These are phyloP conservation scores for Pseudocercospora fijiensis DNA, from an alignment of 2,329 filamentous ascomycete genomes.

Conservation along the genomic window DNA sequence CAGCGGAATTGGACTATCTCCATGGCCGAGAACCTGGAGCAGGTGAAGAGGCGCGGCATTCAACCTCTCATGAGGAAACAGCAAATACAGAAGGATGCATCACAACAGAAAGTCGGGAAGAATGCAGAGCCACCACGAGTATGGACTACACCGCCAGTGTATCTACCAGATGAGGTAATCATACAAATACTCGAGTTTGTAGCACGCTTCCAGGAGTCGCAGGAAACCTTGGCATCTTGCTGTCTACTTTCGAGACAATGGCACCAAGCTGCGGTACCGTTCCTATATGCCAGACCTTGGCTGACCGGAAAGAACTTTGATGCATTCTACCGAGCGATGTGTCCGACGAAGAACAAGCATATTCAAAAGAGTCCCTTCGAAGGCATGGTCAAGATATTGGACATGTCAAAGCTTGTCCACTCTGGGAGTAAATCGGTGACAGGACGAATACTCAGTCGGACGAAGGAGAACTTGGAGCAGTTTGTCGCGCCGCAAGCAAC, in stretches of 20 bases:
- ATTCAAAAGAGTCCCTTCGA: slow-evolving; percentile 51
- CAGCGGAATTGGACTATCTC: slow-evolving; percentile 39
- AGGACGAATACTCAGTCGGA: slow-evolving; percentile 55
- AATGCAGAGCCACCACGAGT: not conserved
- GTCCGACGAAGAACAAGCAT: slow-evolving; percentile 52
- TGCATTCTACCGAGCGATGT: slow-evolving; percentile 56
- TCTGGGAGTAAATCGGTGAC: slow-evolving; percentile 59
- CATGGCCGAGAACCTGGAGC: slow-evolving; percentile 40
- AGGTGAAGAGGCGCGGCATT: slow-evolving; percentile 23
- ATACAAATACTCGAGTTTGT: slow-evolving; percentile 51
- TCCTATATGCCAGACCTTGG: slow-evolving; percentile 55
- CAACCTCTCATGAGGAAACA: slow-evolving; percentile 12
- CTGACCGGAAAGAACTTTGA: slow-evolving; percentile 55
- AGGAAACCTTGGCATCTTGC: slow-evolving; percentile 52
- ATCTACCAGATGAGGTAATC: slow-evolving; percentile 57
- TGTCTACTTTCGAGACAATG: slow-evolving; percentile 57
- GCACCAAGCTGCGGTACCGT: slow-evolving; percentile 54
- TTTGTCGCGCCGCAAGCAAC: slow-evolving; percentile 59
- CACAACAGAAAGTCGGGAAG: slow-evolving; percentile 9
- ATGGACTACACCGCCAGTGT: slow-evolving; percentile 33
- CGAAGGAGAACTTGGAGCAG: slow-evolving; percentile 52
- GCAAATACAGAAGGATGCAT: slow-evolving; percentile 9
- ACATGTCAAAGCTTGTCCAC: slow-evolving; percentile 58
- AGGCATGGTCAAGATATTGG: slow-evolving; percentile 52
- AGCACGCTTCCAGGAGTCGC: slow-evolving; percentile 40